Base-by-base conservation (phyloP, 169 alveolate genomes). In the Plasmodium falciparum region DNA sequence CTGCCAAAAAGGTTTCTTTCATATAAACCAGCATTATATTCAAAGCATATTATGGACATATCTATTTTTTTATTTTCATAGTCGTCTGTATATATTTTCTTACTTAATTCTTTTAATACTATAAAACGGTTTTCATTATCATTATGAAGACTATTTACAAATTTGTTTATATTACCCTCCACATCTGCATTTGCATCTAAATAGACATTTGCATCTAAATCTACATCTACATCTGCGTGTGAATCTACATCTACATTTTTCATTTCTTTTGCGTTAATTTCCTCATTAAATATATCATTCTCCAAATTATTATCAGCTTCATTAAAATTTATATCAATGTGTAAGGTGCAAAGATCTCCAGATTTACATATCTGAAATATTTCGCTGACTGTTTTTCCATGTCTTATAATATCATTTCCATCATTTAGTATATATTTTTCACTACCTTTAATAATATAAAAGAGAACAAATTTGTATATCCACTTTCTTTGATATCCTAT, bases 401-500 rank as follows among this genome's bases (percentile, higher is more conserved):
- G 63, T 45, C 20, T 73, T 12, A 86, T 67, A 24, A 47, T 15
- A 45, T 66, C 88, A 8, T 20, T 20, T n/a, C 26, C 24, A 17
- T 73, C 76, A 72, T 86, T 70, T 59, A 86, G 50, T 15, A 72
- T 22, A 47, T 59, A 61, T n/a, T 47, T 86, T 61, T 86, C 88
- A 33, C 54, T 61, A n/a, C 65, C 88, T 65, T 73, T 86, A 12
- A 71, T 67, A 20, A 70, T 61, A 56, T 86, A 86, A 22, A 86
- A 86, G 17, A 61, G 43, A 0, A 86, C 56, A 56, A 45, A 86
- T 62, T 72, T 73, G 72, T 86, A 86, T 33, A 86, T 86, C 92
- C 92, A 86, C 17, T 65, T 59, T 86, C 92, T 73, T 62, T 86
- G 92, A 56, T 86, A 86, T 9, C 92, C 92, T 61, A 86, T 47